Base-by-base conservation (phyloP, 2,329 filamentous ascomycete species). In the Alternaria tenuissima region DNA sequence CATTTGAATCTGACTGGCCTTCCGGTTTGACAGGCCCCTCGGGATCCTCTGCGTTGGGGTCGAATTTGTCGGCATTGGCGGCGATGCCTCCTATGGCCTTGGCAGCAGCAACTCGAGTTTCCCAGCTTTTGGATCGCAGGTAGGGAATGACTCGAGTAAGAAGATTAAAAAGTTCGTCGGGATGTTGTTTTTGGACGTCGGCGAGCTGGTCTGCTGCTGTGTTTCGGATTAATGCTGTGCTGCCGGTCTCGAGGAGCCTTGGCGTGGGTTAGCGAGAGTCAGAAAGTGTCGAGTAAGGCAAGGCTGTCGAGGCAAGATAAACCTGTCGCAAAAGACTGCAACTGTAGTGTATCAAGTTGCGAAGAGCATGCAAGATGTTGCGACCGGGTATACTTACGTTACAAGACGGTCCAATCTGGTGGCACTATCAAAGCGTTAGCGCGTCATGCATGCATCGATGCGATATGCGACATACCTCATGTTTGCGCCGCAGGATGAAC, bases 181-280 rank as follows among this genome's bases (percentile, higher is more conserved):
- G 95, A 73, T 98, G 95, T 78, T 95, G 92, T 78, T 97, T 98
- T 81, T 99, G 96, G 79, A 97, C 95, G 81, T 99, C 95, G 63
- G 94, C 95, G 65, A 99, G 86, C 81, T 99, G 95, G 76, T 96
- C 93, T 63, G 96, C 95, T 64, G 95, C 96, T 64, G 95, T 99
- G 76, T 97, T 96, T 69, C 96, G 90, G 76, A 99, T 98, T 68
- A 99, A 85, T 76, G 91, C 90, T 62, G 95, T 99, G 81, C 94
- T 98, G 71, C 95, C 95, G 59, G 95, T 98, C 85, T 99, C 95
- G 72, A 99, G 89, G 77, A 99, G 88, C 67, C 94, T 97, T 79
- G 73, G 69, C 65, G 57, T 22, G 47, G 46, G 67, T 76, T 68
- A 75, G 73, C 66, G 59, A 67, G 47, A 49, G 38, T 38, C 38